A percentile compares a stretch with the other conserved stretches of the same genome.
These are phyloP conservation scores for Psilocybe cubensis DNA, from an alignment of 768 basidiomycete genomes.

Conservation along the genomic window DNA sequence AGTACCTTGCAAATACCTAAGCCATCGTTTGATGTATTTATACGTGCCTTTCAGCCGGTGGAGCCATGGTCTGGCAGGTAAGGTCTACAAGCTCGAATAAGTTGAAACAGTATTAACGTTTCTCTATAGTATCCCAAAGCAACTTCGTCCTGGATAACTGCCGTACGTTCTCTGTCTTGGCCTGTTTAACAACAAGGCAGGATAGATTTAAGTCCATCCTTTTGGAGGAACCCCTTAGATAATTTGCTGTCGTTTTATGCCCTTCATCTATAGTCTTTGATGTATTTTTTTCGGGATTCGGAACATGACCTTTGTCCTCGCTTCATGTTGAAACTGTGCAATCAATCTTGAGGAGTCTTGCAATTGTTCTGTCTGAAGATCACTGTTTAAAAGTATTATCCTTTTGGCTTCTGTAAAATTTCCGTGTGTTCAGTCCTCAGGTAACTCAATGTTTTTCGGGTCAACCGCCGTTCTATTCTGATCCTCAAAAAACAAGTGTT, in stretches of 20 bases:
- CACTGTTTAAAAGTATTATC: neutral
- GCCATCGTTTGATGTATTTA: neutral
- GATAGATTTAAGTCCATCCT: too few relatives aligned
- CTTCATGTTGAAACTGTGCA: too few relatives aligned
- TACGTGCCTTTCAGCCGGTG: conserved; percentile 28
- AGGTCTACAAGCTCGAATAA: conserved; percentile 4
- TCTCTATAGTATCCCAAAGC: conserved; percentile 31
- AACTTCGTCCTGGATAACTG: conserved; percentile 36
- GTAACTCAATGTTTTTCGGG: neutral
- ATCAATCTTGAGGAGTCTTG: neutral
- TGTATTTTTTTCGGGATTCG: neutral
- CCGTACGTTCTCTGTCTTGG: conserved; percentile 22
- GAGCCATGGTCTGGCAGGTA: conserved; percentile 44
- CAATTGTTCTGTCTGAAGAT: neutral
- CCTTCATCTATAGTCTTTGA: neutral
- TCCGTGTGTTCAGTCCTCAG: neutral
- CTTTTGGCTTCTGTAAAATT: neutral
- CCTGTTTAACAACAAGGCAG: conserved; percentile 28
- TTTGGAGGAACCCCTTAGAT: too few relatives aligned
- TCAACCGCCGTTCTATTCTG: neutral
- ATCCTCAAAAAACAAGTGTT: neutral
- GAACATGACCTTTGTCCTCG: neutral
- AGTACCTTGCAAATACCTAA: conserved; percentile 28
- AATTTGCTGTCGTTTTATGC: neutral
- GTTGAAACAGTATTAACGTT: neutral